Conservation (phyloP, 306 rosid species). For the Ormosia emarginata region DNA sequence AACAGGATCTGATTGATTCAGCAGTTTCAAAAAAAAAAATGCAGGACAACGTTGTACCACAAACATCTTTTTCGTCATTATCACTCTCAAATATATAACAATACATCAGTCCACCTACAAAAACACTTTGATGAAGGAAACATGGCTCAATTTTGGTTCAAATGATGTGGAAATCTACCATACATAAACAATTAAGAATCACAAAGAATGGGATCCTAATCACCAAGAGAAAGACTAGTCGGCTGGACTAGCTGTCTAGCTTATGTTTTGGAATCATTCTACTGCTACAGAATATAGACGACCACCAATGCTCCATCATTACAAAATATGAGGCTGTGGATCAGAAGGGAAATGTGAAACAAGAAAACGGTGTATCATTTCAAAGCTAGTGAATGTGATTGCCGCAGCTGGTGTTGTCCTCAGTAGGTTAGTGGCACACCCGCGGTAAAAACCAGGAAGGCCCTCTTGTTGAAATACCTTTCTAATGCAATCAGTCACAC, state of each 20-base stretch:
- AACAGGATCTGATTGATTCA: background rate
- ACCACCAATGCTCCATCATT: conserved; percentile 18
- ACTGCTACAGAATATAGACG: background rate
- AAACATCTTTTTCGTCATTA: conserved; percentile 30
- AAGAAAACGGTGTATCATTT: conserved; percentile 87
- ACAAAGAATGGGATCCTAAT: conserved; percentile 20
- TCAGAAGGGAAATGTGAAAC: conserved; percentile 57
- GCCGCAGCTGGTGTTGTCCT: conserved; percentile 94
- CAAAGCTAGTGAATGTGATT: conserved; percentile 89
- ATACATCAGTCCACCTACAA: conserved; percentile 12
- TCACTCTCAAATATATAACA: conserved; percentile 8
- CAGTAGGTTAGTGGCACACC: conserved; percentile 76
- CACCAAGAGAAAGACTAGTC: background rate
- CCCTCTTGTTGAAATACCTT: conserved; percentile 71
- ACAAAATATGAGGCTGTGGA: conserved; percentile 55
- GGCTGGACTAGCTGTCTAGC: background rate
- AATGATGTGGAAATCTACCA: conserved; percentile 13
- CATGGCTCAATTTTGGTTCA: background rate
- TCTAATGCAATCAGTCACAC: conserved; percentile 50
- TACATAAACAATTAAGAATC: conserved; percentile 24
- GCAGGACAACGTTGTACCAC: background rate
- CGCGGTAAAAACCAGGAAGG: conserved; percentile 69
- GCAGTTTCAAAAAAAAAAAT: background rate
- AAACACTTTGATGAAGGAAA: background rate
- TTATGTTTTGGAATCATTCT: background rate